Evolutionary conservation across 169 alveolate genomes (phyloP).

Genomic region (Plasmodium vinckei): DNA sequence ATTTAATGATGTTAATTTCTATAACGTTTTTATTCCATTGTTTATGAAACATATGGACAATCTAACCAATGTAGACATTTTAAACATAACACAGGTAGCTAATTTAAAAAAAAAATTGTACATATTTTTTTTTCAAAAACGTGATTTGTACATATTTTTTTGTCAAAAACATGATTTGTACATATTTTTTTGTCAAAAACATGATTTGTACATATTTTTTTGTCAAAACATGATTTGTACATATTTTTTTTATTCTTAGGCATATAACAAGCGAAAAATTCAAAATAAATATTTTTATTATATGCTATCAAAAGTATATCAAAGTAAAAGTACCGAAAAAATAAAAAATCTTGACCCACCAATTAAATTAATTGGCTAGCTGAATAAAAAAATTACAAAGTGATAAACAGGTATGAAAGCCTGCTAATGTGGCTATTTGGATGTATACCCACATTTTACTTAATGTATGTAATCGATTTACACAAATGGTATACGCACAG

Average conservation of each 20-base stretch:
- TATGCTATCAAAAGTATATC: slow-evolving; percentile 63
- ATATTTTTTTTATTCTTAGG: slow-evolving; percentile 18
- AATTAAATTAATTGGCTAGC: slow-evolving; percentile 64
- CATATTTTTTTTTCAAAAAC: not conserved
- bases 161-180: not conserved
- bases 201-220: not conserved
- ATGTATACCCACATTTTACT: too few species aligned
- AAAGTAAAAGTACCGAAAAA: slow-evolving; percentile 12
- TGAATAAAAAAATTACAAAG: not conserved
- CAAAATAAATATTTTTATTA: slow-evolving; percentile 59
- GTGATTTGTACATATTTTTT: not conserved
- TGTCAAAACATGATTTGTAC: not conserved
- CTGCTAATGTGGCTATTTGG: too few species aligned
- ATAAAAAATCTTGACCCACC: slow-evolving; percentile 1
- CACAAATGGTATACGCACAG: too few species aligned
- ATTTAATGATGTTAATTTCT: slow-evolving; percentile 41
- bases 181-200: not conserved
- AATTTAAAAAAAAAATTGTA: not conserved
- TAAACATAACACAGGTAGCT: slow-evolving; percentile 71
- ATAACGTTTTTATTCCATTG: slow-evolving; percentile 65
- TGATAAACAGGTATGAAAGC: not conserved
- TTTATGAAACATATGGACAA: slow-evolving; percentile 57
- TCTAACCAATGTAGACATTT: slow-evolving; percentile 51
- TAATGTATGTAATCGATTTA: too few species aligned
- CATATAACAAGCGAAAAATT: slow-evolving; percentile 64